Percentiles rank a stretch among this genome's conserved stretches.
These are phyloP conservation scores for Coemansia sp. DNA, from an alignment of 192 early-diverging fungal genomes.

Conservation along the genomic window DNA sequence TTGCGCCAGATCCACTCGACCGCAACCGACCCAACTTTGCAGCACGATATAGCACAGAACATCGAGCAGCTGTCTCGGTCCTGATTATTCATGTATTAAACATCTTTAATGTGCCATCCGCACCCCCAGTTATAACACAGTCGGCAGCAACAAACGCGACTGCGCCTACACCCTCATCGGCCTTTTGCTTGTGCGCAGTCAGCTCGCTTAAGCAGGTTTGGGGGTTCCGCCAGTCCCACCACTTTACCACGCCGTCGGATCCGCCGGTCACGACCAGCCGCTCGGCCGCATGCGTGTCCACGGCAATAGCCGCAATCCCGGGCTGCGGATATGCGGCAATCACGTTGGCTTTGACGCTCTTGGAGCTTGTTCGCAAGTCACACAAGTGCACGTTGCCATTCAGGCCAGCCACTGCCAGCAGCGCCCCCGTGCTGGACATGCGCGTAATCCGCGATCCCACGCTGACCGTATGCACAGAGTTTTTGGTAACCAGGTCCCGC, in stretches of 20 bases:
- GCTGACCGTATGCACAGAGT: neutral
- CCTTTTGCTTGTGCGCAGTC: conserved; percentile 31
- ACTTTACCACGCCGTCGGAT: conserved; percentile 36
- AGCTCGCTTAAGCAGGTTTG: conserved; percentile 10
- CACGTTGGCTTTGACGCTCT: neutral
- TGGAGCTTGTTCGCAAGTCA: conserved; percentile 19
- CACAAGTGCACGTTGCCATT: conserved; percentile 27
- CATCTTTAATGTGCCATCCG: conserved; percentile 21
- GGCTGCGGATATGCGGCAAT: conserved; percentile 9
- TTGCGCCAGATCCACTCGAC: conserved; percentile 54
- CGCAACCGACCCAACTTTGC: conserved; percentile 18
- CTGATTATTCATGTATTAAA: conserved; percentile 6
- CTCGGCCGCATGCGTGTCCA: conserved; percentile 4
- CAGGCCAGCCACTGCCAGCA: conserved; percentile 16
- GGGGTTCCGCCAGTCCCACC: conserved; percentile 48
- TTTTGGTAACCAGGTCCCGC: conserved; percentile 2
- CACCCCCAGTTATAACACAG: conserved; percentile 30
- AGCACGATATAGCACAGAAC: conserved; percentile 35
- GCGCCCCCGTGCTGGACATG: neutral
- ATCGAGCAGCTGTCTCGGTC: conserved; percentile 26
- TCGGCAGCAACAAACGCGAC: neutral
- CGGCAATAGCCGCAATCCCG: conserved; percentile 9
- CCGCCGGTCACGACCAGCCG: conserved; percentile 22
- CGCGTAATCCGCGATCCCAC: conserved; percentile 2
- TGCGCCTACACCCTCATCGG: conserved; percentile 35